Percentiles rank a stretch among this genome's conserved stretches.
Conservation (phyloP, 495 filamentous ascomycete species). For the Penicillium odoratum region DNA sequence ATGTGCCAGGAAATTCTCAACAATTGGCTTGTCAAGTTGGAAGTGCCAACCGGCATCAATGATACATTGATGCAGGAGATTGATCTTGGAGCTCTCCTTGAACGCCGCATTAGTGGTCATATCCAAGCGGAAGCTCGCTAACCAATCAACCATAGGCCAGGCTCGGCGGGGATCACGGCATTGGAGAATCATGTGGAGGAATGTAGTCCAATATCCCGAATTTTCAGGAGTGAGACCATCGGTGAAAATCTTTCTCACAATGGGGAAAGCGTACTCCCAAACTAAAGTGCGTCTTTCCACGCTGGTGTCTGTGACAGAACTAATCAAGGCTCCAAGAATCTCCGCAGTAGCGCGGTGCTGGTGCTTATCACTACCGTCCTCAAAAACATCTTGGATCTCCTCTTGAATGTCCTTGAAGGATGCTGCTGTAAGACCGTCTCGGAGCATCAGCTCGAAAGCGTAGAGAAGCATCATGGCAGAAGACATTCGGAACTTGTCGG, state of each 20-base stretch:
- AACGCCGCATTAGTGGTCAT: conserved; percentile 96
- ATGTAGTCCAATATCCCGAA: conserved; percentile 88
- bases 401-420: conserved; percentile 88
- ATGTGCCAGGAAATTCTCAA: conserved; percentile 85
- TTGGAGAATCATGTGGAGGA: conserved; percentile 81
- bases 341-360: conserved; percentile 95
- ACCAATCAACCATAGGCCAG: conserved; percentile 81
- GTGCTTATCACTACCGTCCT: conserved; percentile 95
- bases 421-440: conserved; percentile 66
- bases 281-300: conserved; percentile 67
- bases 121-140: conserved; percentile 84
- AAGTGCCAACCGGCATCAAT: conserved; percentile 95
- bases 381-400: conserved; percentile 70
- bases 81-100: conserved; percentile 97
- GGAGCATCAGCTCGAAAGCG: conserved; percentile 81
- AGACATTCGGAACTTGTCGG: conserved; percentile 87
- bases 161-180: conserved; percentile 83
- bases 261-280: conserved; percentile 89
- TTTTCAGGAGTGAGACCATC: conserved; percentile 95
- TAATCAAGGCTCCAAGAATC: conserved; percentile 83
- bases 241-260: conserved; percentile 79
- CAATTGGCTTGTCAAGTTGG: conserved; percentile 84
- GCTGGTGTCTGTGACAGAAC: conserved; percentile 69
- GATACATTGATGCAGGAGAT: conserved; percentile 85
- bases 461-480: conserved; percentile 83